A percentile compares a stretch with the other conserved stretches of the same genome.
phyloP scores from a whole-genome alignment of 2,329 filamentous ascomycete genomes.

The Fusarium sp. region DNA sequence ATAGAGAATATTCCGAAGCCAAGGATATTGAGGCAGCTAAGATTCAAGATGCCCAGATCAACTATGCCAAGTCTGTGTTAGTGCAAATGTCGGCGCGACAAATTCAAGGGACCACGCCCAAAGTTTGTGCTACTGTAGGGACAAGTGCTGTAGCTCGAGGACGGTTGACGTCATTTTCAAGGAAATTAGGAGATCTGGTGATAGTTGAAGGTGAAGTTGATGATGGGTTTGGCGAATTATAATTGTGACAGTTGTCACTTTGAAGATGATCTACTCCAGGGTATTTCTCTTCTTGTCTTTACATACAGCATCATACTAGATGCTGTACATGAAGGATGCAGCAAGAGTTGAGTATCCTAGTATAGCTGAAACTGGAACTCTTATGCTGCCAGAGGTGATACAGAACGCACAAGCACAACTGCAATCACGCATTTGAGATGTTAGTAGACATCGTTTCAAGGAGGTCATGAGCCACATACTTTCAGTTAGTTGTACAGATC shows the following conservation, averaged over 20 bases:
- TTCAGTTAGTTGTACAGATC: background rate
- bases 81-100: constrained; percentile 18
- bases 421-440: background rate
- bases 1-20: background rate
- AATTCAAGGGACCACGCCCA: constrained; percentile 28
- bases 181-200: constrained; percentile 24
- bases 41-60: constrained; percentile 1
- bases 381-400: background rate
- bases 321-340: background rate
- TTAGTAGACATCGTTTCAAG: background rate
- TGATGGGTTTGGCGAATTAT: background rate
- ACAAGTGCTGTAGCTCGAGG: background rate
- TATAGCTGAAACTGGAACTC: constrained; percentile 25
- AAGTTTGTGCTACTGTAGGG: background rate
- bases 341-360: constrained; percentile 16
- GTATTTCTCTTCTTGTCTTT: background rate
- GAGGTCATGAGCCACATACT: background rate
- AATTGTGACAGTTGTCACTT: constrained; percentile 1
- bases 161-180: constrained; percentile 35
- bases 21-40: constrained; percentile 3
- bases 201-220: constrained; percentile 27
- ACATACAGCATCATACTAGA: background rate
- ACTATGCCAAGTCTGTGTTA: constrained; percentile 24
- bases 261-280: background rate
- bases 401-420: background rate